Conservation (phyloP, 371 early-diverging fungal genomes). For the Mortierella sp. region DNA sequence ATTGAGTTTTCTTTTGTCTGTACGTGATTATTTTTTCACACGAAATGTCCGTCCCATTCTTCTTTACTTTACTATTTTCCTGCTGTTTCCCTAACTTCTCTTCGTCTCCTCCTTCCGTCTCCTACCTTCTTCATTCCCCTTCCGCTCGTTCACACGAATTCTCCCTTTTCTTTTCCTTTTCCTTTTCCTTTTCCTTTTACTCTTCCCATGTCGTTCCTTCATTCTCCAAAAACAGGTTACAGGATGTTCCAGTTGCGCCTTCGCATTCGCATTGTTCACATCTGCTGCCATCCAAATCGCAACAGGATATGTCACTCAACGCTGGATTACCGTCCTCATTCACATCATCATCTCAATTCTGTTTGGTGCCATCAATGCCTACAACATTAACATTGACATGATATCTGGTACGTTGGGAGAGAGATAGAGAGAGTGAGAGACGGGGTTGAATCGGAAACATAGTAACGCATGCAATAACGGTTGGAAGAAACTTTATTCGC, state of each 20-base stretch:
- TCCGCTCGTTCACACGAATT: neutral
- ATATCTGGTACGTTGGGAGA: constrained; percentile 20
- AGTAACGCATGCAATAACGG: neutral
- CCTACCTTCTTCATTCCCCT: neutral
- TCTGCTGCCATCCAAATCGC: constrained; percentile 23
- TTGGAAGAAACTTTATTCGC: neutral
- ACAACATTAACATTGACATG: constrained; percentile 21
- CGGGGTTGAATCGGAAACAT: neutral
- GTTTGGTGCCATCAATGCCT: constrained; percentile 37
- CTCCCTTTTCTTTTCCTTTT: no score
- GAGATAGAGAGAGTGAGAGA: neutral
- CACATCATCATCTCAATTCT: constrained; percentile 24
- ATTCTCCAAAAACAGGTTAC: constrained; percentile 8
- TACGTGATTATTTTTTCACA: neutral
- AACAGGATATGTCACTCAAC: constrained; percentile 19
- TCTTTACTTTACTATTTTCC: neutral
- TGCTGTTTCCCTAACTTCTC: neutral
- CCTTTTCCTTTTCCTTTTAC: no score
- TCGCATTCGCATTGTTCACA: constrained; percentile 38
- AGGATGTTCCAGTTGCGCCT: constrained; percentile 31
- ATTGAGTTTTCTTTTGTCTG: neutral
- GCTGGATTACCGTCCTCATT: constrained; percentile 35
- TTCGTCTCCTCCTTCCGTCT: neutral
- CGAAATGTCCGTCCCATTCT: neutral
- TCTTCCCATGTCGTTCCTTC: no score